phyloP scores from a whole-genome alignment of 768 basidiomycete genomes.

The Chalciporus chontae region DNA sequence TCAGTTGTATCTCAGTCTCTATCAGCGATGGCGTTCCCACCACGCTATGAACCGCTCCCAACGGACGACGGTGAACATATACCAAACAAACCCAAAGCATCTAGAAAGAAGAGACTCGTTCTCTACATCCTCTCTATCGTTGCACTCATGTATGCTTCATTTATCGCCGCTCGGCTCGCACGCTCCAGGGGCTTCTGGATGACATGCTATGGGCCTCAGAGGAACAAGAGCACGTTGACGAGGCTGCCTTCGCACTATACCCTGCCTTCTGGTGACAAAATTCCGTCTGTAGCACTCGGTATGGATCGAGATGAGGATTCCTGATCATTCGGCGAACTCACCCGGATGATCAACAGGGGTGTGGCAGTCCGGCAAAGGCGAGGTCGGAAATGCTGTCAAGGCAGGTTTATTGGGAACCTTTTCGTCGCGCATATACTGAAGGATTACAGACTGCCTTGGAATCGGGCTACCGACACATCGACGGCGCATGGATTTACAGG shows the following conservation, averaged over 20 bases:
- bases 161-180: constrained; percentile 16
- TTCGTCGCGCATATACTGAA: not conserved
- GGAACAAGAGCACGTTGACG: constrained; percentile 19
- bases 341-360: constrained; percentile 40
- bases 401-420: constrained; percentile 22
- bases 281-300: constrained; percentile 68
- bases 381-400: constrained; percentile 69
- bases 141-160: constrained; percentile 22
- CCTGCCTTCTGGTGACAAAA: constrained; percentile 63
- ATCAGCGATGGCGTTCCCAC: too few relatives aligned
- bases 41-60: too few relatives aligned
- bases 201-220: constrained; percentile 17
- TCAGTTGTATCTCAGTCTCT: too few relatives aligned
- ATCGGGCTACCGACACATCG: constrained; percentile 68
- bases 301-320: constrained; percentile 5
- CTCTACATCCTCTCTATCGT: constrained; percentile 18
- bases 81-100: not conserved
- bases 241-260: constrained; percentile 47
- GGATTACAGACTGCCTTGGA: constrained; percentile 47
- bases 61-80: constrained; percentile 4
- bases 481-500: constrained; percentile 70
- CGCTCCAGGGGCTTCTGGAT: constrained; percentile 14
- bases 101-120: constrained; percentile 21
- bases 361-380: constrained; percentile 53
- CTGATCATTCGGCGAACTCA: constrained; percentile 3